Evolutionary conservation across 2,329 filamentous ascomycete genomes (phyloP), one percentile per base, ranked within the genome.

Genomic region (Xylaria sp.): DNA sequence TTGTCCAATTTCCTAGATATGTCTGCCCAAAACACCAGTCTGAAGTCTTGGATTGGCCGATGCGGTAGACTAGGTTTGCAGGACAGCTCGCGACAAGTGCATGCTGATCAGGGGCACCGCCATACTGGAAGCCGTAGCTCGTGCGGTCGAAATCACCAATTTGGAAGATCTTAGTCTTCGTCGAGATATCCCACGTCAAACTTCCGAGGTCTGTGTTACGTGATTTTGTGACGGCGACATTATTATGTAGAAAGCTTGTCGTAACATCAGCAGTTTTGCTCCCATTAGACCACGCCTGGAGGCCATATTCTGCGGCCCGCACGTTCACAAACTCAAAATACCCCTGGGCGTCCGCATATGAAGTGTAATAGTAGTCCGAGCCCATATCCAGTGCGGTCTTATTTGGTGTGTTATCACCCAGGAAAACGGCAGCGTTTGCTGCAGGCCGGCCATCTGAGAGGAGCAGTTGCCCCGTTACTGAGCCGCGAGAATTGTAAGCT

Each of bases 21-120:
- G 81, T 82, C 68, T 85, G 84, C 0, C 80, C 84, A 63, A 85
- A 86, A 68, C 82, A 86, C 85, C 85, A 86, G 64, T 86, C 84
- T 0, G 74, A 71, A 1, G 77, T 77, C 4, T 75, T 74, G 20
- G 77, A 81, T 57, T 72, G 64, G 2, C 83, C 83, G 13, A 85
- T 74, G 0, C 78, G 82, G 71, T 81, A 86, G 0, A 80, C 83
- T 10, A 86, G 71, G 64, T 85, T 82, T 2, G 79, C 80, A 0
- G 85, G 84, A 48, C 83, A 85, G 1, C 79, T 75, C 7, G 79
- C 79, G 1, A 84, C 82, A 8, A 83, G 78, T 4, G 74, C 84
- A 69, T 86, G 84, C 64, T 83, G 76, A 71, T 82, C 80, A 0
- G 83, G 82, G 8, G 80, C 77, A 1, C 82, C 82, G 9, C 82